These are phyloP conservation scores for Sporothrix luriei DNA, from an alignment of 2,329 filamentous ascomycete genomes.

Conservation along the genomic window DNA sequence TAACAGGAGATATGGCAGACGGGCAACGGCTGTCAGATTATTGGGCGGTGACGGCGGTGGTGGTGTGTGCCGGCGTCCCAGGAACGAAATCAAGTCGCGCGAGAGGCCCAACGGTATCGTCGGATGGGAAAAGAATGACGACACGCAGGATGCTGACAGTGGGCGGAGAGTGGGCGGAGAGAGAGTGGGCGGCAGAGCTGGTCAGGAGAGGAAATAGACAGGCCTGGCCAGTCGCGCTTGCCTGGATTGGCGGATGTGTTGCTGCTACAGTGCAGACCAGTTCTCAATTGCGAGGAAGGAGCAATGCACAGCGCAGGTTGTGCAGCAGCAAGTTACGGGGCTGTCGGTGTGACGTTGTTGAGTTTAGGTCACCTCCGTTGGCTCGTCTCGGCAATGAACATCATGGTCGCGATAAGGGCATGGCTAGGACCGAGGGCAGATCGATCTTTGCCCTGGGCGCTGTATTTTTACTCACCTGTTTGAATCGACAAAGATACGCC, in stretches of 20 bases:
- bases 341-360: neutral
- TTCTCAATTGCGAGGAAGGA: slow-evolving; percentile 21
- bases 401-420: slow-evolving; percentile 27
- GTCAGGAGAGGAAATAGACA: neutral
- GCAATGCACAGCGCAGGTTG: neutral
- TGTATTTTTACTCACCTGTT: too few relatives aligned
- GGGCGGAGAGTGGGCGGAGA: neutral
- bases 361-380: neutral
- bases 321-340: slow-evolving; percentile 2
- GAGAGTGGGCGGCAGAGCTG: too few relatives aligned
- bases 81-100: neutral
- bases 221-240: too few relatives aligned
- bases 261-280: too few relatives aligned
- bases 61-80: slow-evolving; percentile 2
- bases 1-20: neutral
- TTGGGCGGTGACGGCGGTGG: neutral
- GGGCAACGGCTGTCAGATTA: neutral
- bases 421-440: neutral
- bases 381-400: slow-evolving; percentile 30
- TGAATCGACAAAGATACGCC: too few relatives aligned
- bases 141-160: slow-evolving; percentile 30
- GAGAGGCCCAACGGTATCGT: slow-evolving; percentile 14
- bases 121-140: slow-evolving; percentile 30
- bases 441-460: too few relatives aligned
- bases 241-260: neutral